Evolutionary conservation across 2,329 filamentous ascomycete genomes (phyloP).

Genomic region (Pseudogymnoascus sp.): DNA sequence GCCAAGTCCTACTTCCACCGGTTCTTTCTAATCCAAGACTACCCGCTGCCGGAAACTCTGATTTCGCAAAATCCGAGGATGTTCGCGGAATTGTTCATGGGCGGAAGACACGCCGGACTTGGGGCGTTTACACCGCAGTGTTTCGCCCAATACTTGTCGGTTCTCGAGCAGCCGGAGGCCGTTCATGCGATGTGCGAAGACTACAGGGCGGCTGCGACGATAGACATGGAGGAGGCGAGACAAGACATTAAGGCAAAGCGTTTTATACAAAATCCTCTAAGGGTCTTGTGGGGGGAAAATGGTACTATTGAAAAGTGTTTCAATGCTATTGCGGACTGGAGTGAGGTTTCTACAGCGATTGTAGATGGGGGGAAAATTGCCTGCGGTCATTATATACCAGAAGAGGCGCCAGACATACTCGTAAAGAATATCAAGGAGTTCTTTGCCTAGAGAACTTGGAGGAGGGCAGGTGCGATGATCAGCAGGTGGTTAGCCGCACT

Average conservation of each 20-base stretch:
- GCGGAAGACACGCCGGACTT: slow-evolving; percentile 29
- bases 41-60: slow-evolving; percentile 43
- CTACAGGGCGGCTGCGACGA: slow-evolving; percentile 44
- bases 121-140: slow-evolving; percentile 28
- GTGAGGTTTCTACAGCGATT: slow-evolving; percentile 33
- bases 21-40: slow-evolving; percentile 48
- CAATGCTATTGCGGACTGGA: slow-evolving; percentile 44
- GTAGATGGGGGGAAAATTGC: slow-evolving; percentile 38
- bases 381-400: slow-evolving; percentile 43
- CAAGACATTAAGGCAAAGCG: slow-evolving; percentile 36
- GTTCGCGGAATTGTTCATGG: slow-evolving; percentile 33
- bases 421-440: slow-evolving; percentile 35
- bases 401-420: slow-evolving; percentile 42
- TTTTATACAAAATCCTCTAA: slow-evolving; percentile 39
- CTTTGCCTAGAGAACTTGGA: slow-evolving; percentile 24
- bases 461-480: slow-evolving; percentile 7
- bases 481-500: not conserved
- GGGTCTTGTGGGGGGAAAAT: slow-evolving; percentile 42
- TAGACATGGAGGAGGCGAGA: slow-evolving; percentile 44
- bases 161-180: slow-evolving; percentile 29
- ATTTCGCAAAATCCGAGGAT: slow-evolving; percentile 32
- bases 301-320: slow-evolving; percentile 43
- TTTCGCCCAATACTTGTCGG: slow-evolving; percentile 31
- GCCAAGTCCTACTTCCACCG: slow-evolving; percentile 49
- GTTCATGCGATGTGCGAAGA: slow-evolving; percentile 48